Conservation (phyloP, 1,139 yeast genomes). For the Groenewaldozyma auringiensis region DNA sequence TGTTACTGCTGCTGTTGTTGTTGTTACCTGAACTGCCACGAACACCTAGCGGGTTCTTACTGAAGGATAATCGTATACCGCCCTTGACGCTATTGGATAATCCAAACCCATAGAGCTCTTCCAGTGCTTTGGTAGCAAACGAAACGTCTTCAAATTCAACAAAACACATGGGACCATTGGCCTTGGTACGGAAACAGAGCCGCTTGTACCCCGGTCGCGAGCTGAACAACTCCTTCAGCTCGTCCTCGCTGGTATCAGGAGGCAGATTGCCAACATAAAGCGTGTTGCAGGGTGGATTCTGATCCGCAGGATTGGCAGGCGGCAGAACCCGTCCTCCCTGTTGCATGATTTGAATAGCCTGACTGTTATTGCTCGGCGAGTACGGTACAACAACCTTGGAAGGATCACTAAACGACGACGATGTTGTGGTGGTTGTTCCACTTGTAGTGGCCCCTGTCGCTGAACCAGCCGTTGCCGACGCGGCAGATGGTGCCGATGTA, state of each 20-base stretch:
- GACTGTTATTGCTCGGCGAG: conserved; percentile 29
- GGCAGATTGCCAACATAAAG: conserved; percentile 94
- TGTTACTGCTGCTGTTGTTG: conserved; percentile 8
- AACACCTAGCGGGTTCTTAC: conserved; percentile 94
- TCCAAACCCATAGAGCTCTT: conserved; percentile 84
- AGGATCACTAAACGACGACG: conserved; percentile 13
- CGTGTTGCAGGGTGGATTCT: conserved; percentile 97
- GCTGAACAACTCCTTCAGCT: conserved; percentile 76
- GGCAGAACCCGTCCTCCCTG: conserved; percentile 57
- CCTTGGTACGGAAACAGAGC: conserved; percentile 65
- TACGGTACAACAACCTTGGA: conserved; percentile 27
- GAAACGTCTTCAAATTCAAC: conserved; percentile 96
- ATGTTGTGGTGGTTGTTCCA: conserved; percentile 3
- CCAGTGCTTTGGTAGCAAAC: conserved; percentile 87
- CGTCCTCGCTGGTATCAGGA: conserved; percentile 94
- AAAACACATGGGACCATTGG: conserved; percentile 94
- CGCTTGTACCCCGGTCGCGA: conserved; percentile 91
- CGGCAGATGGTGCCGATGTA: conserved; percentile 6
- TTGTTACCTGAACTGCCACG: conserved; percentile 33
- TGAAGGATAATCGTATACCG: conserved; percentile 86
- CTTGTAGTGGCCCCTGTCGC: conserved; percentile 6
- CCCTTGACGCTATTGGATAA: conserved; percentile 67
- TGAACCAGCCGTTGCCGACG: conserved; percentile 6
- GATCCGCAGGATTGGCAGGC: conserved; percentile 98
- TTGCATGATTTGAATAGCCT: conserved; percentile 30